Evolutionary conservation across 2,329 filamentous ascomycete species (phyloP).

Genomic region (Madurella mycetomatis): DNA sequence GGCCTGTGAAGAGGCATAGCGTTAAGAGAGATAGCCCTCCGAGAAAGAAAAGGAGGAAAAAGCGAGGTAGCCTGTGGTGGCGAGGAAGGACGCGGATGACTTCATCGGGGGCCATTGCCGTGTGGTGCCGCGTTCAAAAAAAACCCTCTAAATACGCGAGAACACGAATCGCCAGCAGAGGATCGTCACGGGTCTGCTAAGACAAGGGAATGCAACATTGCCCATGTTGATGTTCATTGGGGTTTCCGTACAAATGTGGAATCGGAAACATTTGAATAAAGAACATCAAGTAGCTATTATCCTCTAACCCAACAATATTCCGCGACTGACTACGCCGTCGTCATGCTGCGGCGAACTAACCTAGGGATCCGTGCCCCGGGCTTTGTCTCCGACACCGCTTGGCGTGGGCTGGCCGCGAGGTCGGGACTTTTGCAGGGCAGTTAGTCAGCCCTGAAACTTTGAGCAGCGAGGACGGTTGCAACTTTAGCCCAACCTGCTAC

Average conservation of each 20-base stretch:
- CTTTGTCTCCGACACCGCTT: not conserved
- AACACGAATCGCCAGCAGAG: too few relatives aligned
- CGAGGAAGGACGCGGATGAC: not conserved
- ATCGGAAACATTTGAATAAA: not conserved
- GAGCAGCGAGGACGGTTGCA: too few relatives aligned
- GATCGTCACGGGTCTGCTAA: too few relatives aligned
- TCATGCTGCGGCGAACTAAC: constrained; percentile 1
- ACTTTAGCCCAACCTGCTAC: too few relatives aligned
- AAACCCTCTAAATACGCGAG: not conserved
- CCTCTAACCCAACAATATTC: not conserved
- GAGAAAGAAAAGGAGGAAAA: constrained; percentile 4
- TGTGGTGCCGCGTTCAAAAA: not conserved
- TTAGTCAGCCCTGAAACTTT: too few relatives aligned
- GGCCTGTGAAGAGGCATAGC: constrained; percentile 12
- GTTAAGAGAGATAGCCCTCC: constrained; percentile 8
- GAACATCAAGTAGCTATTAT: not conserved
- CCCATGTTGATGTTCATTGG: too few relatives aligned
- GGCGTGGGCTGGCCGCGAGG: not conserved
- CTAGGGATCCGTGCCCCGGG: not conserved
- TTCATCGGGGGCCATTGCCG: constrained; percentile 1
- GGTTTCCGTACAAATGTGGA: not conserved
- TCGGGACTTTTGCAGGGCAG: too few relatives aligned
- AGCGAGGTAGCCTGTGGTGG: not conserved
- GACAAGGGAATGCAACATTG: too few relatives aligned
- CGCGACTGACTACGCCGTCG: not conserved